Evolutionary conservation across 2,329 filamentous ascomycete species (phyloP).

Genomic region (Amauroascus verrucosus): DNA sequence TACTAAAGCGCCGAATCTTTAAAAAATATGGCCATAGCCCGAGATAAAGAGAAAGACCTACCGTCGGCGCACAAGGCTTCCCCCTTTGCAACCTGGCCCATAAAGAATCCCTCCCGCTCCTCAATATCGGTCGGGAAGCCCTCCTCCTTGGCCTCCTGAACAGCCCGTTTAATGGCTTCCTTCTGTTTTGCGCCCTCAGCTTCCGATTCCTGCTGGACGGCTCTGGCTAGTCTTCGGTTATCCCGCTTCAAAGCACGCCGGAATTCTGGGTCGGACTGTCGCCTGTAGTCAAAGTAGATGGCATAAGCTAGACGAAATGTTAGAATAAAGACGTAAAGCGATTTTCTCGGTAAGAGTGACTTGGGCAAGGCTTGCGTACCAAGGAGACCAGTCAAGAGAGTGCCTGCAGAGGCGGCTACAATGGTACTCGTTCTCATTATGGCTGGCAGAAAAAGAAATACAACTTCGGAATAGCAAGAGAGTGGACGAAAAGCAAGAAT

Average conservation of each 20-base stretch:
- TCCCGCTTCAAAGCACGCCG: slow-evolving; percentile 47
- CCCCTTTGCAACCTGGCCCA: slow-evolving; percentile 83
- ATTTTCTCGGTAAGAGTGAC: neutral
- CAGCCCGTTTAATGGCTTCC: slow-evolving; percentile 61
- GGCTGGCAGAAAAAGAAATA: slow-evolving; percentile 13
- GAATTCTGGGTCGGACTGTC: slow-evolving; percentile 54
- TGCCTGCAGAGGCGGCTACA: slow-evolving; percentile 48
- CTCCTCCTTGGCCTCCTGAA: slow-evolving; percentile 76
- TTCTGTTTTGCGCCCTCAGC: slow-evolving; percentile 40
- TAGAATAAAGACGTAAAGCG: slow-evolving; percentile 5
- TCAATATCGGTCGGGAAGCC: slow-evolving; percentile 85
- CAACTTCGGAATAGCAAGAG: neutral
- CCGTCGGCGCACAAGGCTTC: slow-evolving; percentile 75
- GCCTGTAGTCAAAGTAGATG: slow-evolving; percentile 56
- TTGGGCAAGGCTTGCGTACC: slow-evolving; percentile 28
- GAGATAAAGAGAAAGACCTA: slow-evolving; percentile 38
- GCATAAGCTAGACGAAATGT: slow-evolving; percentile 45
- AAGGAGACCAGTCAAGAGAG: slow-evolving; percentile 48
- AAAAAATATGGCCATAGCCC: no score
- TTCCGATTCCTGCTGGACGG: slow-evolving; percentile 40
- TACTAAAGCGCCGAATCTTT: no score
- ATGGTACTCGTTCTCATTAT: slow-evolving; percentile 49
- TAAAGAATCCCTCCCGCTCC: slow-evolving; percentile 92
- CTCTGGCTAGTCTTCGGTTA: slow-evolving; percentile 38
- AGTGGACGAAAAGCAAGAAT: neutral